Base-by-base conservation (phyloP, 441 rosid genomes). In the Brassica hybrid region DNA sequence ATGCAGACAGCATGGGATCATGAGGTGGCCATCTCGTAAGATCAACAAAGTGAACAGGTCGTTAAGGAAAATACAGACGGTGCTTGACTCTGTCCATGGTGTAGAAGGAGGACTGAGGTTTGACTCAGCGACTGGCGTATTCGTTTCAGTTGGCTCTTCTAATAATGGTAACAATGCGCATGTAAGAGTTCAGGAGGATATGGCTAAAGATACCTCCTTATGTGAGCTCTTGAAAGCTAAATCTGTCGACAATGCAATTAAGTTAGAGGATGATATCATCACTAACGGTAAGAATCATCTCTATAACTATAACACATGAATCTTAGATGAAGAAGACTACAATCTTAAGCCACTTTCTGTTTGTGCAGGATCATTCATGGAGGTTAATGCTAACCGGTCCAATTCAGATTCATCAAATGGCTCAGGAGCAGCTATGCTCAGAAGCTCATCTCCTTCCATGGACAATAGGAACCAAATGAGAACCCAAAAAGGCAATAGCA, bases 1-100 rank as follows among this genome's bases (percentile, higher is more conserved):
- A 84, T 94, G 98, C 86, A 88, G 97, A 81, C 94, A 90, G 64
- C 97, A 92, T 69, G 98, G 98, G 58, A 92, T 94, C 72, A 86
- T 85, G 34, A 90, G 98, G 81, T 94, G 98, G 97, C 98, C 97
- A 19, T 94, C 94, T 70, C 92, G 97, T 17, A 94, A 94, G 86
- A 90, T 94, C 73, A 92, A 89, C 77, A 94, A 94, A 81, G 98
- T 92, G 81, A 94, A 88, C 65, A 85, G 97, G 41, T 94, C 98
- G 1, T 71, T 94, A 65, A 86, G 56, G 83, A 94, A 86, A 82
- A 90, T 94, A 81, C 90, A 89, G 73, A 90, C 96, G 0, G 94
- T 92, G 76, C 90, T 94, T 0, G 89, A 88, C 74, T 92, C 98
- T 56, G 97, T 94, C 79, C 91, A 89, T 72, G 98, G 98, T 14